A percentile compares a stretch with the other conserved stretches of the same genome.
These are phyloP conservation scores for Yarrowia phangngaensis DNA, from an alignment of 805 yeast species.

Conservation along the genomic window DNA sequence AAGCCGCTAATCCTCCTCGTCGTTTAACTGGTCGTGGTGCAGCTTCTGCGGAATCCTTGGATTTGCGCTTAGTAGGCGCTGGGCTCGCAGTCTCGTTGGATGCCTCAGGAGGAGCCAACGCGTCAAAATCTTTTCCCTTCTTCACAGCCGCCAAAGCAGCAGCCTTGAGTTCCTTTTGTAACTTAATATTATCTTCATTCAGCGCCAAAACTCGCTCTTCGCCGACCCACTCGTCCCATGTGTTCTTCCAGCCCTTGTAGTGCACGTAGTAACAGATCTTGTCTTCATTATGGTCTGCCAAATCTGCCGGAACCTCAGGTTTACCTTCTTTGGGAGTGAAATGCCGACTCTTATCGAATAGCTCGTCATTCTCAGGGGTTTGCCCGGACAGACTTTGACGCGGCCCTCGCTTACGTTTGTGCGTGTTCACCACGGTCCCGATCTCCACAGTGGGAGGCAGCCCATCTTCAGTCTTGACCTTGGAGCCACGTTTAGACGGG, in stretches of 20 bases:
- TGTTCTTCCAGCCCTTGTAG: slow-evolving; percentile 90
- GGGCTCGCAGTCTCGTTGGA: slow-evolving; percentile 24
- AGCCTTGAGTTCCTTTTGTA: slow-evolving; percentile 57
- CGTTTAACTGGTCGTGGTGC: slow-evolving; percentile 28
- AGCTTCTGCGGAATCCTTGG: slow-evolving; percentile 23
- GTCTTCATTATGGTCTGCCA: slow-evolving; percentile 42
- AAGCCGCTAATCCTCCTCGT: slow-evolving; percentile 34
- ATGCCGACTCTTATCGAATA: slow-evolving; percentile 24
- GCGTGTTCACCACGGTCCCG: slow-evolving; percentile 28
- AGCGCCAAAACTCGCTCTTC: slow-evolving; percentile 61
- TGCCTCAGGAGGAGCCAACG: slow-evolving; percentile 28
- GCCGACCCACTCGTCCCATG: slow-evolving; percentile 97
- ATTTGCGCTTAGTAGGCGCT: slow-evolving; percentile 30
- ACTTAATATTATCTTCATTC: slow-evolving; percentile 61
- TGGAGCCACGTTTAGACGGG: slow-evolving; percentile 40
- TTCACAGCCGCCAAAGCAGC: slow-evolving; percentile 43
- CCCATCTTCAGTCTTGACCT: slow-evolving; percentile 25
- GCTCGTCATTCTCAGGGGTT: slow-evolving; percentile 32
- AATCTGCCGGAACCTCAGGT: slow-evolving; percentile 31
- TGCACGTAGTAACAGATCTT: slow-evolving; percentile 64
- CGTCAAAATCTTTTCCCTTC: slow-evolving; percentile 24
- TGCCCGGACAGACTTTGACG: slow-evolving; percentile 2
- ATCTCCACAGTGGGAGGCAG: slow-evolving; percentile 26
- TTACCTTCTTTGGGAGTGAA: slow-evolving; percentile 27
- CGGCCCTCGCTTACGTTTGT: slow-evolving; percentile 21